Conservation (phyloP, 768 basidiomycete genomes). For the Coprinopsis strossmayeri region DNA sequence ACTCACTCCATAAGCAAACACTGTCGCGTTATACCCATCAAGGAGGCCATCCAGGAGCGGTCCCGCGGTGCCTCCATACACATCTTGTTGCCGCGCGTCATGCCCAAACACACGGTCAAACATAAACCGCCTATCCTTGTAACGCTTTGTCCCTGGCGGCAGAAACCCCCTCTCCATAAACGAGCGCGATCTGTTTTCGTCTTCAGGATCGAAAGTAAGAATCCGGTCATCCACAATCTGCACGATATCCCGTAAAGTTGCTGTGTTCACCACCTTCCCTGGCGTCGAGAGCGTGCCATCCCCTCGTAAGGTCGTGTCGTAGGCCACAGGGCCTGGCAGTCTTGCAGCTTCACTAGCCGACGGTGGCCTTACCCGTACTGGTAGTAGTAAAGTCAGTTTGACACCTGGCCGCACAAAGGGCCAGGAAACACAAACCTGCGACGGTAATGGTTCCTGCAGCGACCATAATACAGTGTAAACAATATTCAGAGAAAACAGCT, state of each 20-base stretch:
- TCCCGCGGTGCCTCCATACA: slow-evolving; percentile 81
- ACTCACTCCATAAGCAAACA: slow-evolving; percentile 97
- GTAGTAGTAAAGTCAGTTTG: slow-evolving; percentile 9
- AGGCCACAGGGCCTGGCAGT: slow-evolving; percentile 61
- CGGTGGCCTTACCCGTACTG: slow-evolving; percentile 90
- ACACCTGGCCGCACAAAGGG: slow-evolving; percentile 10
- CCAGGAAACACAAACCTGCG: slow-evolving; percentile 49
- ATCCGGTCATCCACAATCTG: slow-evolving; percentile 93
- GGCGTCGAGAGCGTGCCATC: slow-evolving; percentile 81
- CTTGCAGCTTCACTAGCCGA: slow-evolving; percentile 80
- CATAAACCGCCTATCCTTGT: slow-evolving; percentile 96
- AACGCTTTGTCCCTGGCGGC: slow-evolving; percentile 84
- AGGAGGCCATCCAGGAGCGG: slow-evolving; percentile 81
- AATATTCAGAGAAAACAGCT: slow-evolving; percentile 1
- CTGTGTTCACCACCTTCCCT: slow-evolving; percentile 43
- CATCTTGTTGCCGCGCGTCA: slow-evolving; percentile 75
- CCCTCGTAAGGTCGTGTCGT: slow-evolving; percentile 67
- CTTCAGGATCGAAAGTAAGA: slow-evolving; percentile 92
- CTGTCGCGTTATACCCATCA: slow-evolving; percentile 94
- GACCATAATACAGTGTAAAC: slow-evolving; percentile 44
- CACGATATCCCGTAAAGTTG: slow-evolving; percentile 69
- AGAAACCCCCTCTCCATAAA: slow-evolving; percentile 83
- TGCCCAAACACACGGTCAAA: slow-evolving; percentile 91
- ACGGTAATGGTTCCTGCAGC: slow-evolving; percentile 85
- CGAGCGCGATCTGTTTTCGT: slow-evolving; percentile 72